These are phyloP conservation scores for Echinosophora koreensis DNA, from an alignment of 306 rosid genomes.

Conservation along the genomic window DNA sequence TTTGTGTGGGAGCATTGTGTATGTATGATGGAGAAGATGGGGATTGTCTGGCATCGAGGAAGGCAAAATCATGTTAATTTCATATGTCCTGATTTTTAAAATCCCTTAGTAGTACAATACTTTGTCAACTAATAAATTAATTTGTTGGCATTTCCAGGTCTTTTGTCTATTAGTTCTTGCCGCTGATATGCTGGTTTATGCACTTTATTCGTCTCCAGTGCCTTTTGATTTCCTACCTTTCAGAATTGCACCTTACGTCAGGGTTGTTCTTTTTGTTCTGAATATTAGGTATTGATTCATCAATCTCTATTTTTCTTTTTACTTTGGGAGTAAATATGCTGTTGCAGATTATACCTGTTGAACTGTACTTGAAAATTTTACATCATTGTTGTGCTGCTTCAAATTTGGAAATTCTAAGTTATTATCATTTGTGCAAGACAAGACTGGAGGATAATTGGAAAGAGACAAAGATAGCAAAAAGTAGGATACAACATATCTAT, in stretches of 20 bases:
- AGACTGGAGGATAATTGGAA: too few species aligned
- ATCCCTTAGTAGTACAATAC: conserved; percentile 8
- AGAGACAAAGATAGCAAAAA: too few species aligned
- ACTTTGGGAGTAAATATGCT: conserved; percentile 18
- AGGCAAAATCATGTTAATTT: conserved; percentile 18
- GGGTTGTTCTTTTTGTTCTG: conserved; percentile 86
- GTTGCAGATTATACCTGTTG: conserved; percentile 31
- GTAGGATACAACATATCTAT: too few species aligned
- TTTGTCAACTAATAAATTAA: conserved; percentile 43
- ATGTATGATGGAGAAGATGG: conserved; percentile 14
- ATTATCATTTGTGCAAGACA: neutral
- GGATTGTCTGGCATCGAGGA: neutral
- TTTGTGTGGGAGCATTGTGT: conserved; percentile 11
- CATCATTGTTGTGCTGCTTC: conserved; percentile 14
- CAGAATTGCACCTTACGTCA: conserved; percentile 92
- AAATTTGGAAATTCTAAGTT: conserved; percentile 2
- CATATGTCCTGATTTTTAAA: conserved; percentile 3
- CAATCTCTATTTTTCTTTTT: conserved; percentile 9
- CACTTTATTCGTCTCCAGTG: conserved; percentile 73
- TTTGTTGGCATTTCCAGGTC: conserved; percentile 64
- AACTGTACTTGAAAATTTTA: conserved; percentile 14
- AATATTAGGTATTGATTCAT: conserved; percentile 73
- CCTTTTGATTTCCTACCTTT: conserved; percentile 81
- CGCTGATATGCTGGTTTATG: conserved; percentile 78
- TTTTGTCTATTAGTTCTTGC: conserved; percentile 65